phyloP scores from a whole-genome alignment of 108 stramenopile species.

The Nannochloropsis granulata region DNA sequence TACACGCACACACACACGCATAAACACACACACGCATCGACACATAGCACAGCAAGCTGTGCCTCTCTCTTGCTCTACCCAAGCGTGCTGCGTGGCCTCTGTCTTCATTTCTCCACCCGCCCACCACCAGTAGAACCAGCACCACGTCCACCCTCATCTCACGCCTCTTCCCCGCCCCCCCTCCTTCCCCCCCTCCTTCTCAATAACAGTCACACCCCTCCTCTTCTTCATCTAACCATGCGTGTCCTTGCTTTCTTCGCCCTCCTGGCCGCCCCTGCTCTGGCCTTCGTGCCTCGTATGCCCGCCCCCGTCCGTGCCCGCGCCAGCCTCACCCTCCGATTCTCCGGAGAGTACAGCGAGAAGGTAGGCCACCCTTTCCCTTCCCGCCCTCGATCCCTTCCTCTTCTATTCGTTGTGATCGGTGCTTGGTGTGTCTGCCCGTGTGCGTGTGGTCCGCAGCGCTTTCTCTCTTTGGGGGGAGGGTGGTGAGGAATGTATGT shows the following conservation, averaged over 20 bases:
- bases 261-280: not conserved
- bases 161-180: not conserved
- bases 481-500: no score
- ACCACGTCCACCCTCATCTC: no score
- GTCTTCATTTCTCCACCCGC: no score
- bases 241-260: not conserved
- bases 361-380: not conserved
- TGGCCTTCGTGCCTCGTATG: not conserved
- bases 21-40: no score
- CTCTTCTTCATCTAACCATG: not conserved
- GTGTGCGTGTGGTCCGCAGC: no score
- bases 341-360: not conserved
- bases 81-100: no score
- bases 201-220: not conserved
- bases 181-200: not conserved
- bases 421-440: not conserved
- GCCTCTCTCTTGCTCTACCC: no score
- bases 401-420: not conserved
- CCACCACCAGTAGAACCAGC: no score
- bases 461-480: no score
- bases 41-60: no score
- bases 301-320: not conserved
- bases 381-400: not conserved
- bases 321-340: not conserved
- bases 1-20: no score